A percentile compares a stretch with the other conserved stretches of the same genome.
These are phyloP conservation scores for Antrodiella citrinella DNA, from an alignment of 768 basidiomycete genomes.

Conservation along the genomic window DNA sequence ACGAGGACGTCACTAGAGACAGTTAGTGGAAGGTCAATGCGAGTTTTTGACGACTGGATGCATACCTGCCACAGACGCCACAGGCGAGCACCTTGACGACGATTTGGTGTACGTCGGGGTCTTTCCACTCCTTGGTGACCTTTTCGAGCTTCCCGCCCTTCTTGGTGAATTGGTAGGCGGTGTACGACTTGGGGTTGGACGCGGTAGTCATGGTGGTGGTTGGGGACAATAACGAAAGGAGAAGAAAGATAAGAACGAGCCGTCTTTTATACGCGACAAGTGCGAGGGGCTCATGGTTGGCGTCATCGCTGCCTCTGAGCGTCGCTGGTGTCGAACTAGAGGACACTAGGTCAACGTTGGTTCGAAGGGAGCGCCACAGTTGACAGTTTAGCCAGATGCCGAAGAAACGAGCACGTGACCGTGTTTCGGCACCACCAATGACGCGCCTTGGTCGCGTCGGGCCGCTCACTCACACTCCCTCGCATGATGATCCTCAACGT, in stretches of 20 bases:
- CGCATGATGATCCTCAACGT: neutral
- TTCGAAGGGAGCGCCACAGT: too few relatives aligned
- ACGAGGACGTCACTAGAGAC: constrained; percentile 8
- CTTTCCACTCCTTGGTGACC: constrained; percentile 13
- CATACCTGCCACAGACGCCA: constrained; percentile 18
- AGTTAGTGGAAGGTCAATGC: neutral
- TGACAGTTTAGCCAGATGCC: too few relatives aligned
- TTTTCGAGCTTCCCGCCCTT: constrained; percentile 10
- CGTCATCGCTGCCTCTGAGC: too few relatives aligned
- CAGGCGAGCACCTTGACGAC: constrained; percentile 21
- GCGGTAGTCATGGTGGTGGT: neutral
- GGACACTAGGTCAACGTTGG: too few relatives aligned
- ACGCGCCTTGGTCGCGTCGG: neutral
- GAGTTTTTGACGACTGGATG: neutral
- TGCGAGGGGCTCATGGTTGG: too few relatives aligned
- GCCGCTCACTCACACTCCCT: neutral
- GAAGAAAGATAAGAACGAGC: too few relatives aligned
- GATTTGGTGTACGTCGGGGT: constrained; percentile 15
- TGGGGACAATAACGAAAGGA: too few relatives aligned
- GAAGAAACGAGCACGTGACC: neutral
- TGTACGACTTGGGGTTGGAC: constrained; percentile 11
- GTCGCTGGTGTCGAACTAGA: too few relatives aligned
- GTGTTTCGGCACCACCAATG: neutral
- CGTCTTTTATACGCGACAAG: too few relatives aligned
- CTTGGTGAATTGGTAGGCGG: constrained; percentile 13